Evolutionary conservation across 2,329 filamentous ascomycete genomes (phyloP).

Genomic region (Arthroderma sp.): DNA sequence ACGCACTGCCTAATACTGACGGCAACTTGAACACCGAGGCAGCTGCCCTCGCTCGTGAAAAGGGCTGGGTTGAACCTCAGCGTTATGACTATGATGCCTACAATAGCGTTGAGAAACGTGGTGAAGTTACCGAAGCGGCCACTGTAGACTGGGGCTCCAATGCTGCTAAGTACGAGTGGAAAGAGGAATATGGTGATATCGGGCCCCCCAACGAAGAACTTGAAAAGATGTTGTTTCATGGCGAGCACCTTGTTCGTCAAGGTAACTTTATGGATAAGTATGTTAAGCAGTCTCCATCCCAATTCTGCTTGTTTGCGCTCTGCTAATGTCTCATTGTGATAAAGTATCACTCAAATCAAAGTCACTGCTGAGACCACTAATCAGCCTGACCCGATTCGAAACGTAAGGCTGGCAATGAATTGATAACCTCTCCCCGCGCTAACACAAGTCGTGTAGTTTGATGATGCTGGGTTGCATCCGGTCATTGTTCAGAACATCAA

Average conservation of each 20-base stretch:
- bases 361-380: conserved; percentile 38
- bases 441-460: conserved; percentile 41
- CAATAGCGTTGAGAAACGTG: conserved; percentile 11
- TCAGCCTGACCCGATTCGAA: conserved; percentile 35
- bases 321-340: conserved; percentile 6
- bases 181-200: conserved; percentile 74
- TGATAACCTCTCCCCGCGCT: conserved; percentile 1
- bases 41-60: conserved; percentile 21
- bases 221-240: conserved; percentile 61
- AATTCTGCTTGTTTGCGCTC: background rate
- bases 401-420: conserved; percentile 28
- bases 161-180: conserved; percentile 66
- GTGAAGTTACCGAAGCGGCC: conserved; percentile 9
- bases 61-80: conserved; percentile 26
- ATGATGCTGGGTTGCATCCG: conserved; percentile 72
- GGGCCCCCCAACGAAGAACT: conserved; percentile 58
- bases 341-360: conserved; percentile 35
- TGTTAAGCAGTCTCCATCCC: conserved; percentile 16
- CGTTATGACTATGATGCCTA: conserved; percentile 27
- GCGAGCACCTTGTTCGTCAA: conserved; percentile 36
- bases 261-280: conserved; percentile 55
- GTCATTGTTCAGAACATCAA: conserved; percentile 65
- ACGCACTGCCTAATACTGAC: background rate
- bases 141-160: conserved; percentile 38
- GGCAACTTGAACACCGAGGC: conserved; percentile 18